A percentile compares a stretch with the other conserved stretches of the same genome.
phyloP scores from a whole-genome alignment of 805 yeast species.

The Grigorovia yakushimaensis region DNA sequence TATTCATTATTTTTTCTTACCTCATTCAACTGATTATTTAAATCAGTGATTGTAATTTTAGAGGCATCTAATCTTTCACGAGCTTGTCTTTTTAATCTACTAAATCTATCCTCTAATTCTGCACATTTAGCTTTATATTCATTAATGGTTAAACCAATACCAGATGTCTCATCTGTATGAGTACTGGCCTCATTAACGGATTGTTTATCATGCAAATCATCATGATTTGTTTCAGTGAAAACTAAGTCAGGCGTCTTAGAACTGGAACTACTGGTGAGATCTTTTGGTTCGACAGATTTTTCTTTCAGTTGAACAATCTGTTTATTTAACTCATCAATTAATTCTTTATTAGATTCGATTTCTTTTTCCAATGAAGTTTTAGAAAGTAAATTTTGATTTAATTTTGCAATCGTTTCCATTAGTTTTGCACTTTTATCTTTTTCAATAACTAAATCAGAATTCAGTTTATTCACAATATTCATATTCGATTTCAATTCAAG shows the following conservation, averaged over 20 bases:
- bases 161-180: constrained; percentile 13
- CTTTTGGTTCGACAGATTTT: constrained; percentile 22
- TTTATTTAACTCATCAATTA: not conserved
- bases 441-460: not conserved
- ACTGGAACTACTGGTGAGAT: not conserved
- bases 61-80: constrained; percentile 27
- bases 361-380: not conserved
- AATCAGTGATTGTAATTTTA: constrained; percentile 28
- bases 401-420: not conserved
- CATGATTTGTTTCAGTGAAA: constrained; percentile 14
- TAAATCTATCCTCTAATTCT: constrained; percentile 27
- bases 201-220: constrained; percentile 16
- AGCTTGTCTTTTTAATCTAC: constrained; percentile 27
- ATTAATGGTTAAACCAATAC: constrained; percentile 4
- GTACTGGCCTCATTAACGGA: constrained; percentile 5
- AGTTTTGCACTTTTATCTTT: not conserved
- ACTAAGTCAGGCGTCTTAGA: not conserved
- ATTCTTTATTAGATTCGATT: not conserved
- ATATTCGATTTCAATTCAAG: too few species aligned
- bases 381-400: not conserved
- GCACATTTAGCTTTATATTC: constrained; percentile 20
- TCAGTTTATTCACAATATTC: too few species aligned
- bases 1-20: constrained; percentile 29
- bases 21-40: constrained; percentile 31
- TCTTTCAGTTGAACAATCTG: constrained; percentile 7